Base-by-base conservation (phyloP, 345 rosid species). In the Eucalyptus urophylla region DNA sequence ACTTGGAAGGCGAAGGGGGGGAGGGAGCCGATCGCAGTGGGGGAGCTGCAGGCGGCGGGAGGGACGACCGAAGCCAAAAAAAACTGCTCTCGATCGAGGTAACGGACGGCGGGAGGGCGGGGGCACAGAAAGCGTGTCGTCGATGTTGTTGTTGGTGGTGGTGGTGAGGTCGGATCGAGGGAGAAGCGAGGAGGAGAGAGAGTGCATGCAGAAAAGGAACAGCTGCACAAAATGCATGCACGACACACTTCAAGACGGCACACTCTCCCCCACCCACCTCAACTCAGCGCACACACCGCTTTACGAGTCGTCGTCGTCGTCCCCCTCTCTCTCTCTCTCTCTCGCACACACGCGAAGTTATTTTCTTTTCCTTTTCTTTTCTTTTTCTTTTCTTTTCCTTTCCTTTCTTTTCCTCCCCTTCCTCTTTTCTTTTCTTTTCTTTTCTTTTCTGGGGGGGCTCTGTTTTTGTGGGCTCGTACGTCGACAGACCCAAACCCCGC, bases 171-270 rank as follows among this genome's bases (percentile, higher is more conserved):
- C 12, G 85, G 85, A 76, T 76, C 85, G 47, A 76, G 29, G 44
- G 27, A 40, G 45, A 8, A 14, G 37, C 43, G 33, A 72, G 25
- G 45, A 44, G 45, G 81, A 49, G n/a, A 50, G 51, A 81, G 89
- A 69, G 90, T 88, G 87, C 93, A 92, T 92, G 93, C 93, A 90
- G 88, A 90, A 88, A 44, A 65, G 69, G 31, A 29, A 92, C 92
- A 93, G 94, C 95, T 92, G 97, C 94, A 90, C 90, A 93, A 95
- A 40, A 76, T 45, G 89, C 54, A 49, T 85, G 89, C 85, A 87
- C 91, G 90, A 91, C 94, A 93, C 95, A 4, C 51, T 91, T 49
- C 43, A 31, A 72, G 49, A 86, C 76, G 86, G 19, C 29, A 87
- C 88, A 33, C 96, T 72, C 40, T n/a, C 88, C 50, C 53, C 1